Percentiles rank a stretch among this genome's conserved stretches.
Evolutionary conservation across 768 basidiomycete species (phyloP).

Genomic region (Mycena rebaudengoi): DNA sequence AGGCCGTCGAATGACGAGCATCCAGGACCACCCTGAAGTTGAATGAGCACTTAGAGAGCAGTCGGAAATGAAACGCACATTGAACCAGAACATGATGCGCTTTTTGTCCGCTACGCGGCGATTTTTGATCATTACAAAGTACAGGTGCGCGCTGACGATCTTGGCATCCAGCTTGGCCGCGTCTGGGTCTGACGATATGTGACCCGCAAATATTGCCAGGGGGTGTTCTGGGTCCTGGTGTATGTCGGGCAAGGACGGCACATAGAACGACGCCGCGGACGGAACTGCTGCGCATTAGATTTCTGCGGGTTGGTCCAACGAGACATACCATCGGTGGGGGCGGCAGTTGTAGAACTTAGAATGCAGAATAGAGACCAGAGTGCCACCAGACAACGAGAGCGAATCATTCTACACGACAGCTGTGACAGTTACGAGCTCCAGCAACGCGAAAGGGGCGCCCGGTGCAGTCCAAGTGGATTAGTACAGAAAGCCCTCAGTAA

Average conservation of each 20-base stretch:
- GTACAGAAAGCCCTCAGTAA: too few species aligned
- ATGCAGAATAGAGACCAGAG: conserved; percentile 17
- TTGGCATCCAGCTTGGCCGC: conserved; percentile 55
- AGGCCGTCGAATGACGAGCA: conserved; percentile 97
- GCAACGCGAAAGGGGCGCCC: background rate
- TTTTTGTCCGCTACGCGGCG: conserved; percentile 89
- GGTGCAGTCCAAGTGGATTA: too few species aligned
- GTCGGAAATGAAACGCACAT: conserved; percentile 62
- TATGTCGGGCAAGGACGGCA: conserved; percentile 77
- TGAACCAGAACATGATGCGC: conserved; percentile 95
- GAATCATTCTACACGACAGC: conserved; percentile 6
- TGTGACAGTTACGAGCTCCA: background rate
- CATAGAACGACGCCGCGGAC: conserved; percentile 86
- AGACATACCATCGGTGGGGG: conserved; percentile 52
- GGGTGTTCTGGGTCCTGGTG: conserved; percentile 76
- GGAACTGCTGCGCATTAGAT: conserved; percentile 58
- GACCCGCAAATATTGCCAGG: conserved; percentile 85
- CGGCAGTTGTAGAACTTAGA: conserved; percentile 31
- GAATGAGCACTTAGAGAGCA: background rate
- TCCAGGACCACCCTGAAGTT: conserved; percentile 87
- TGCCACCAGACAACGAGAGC: conserved; percentile 22
- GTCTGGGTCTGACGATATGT: conserved; percentile 82
- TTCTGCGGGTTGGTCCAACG: background rate
- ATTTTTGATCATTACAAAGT: conserved; percentile 91
- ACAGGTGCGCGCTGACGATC: conserved; percentile 81